A percentile compares a stretch with the other conserved stretches of the same genome.
phyloP scores from a whole-genome alignment of 2,329 filamentous ascomycete species.

The Domatiomyces catenatus region DNA sequence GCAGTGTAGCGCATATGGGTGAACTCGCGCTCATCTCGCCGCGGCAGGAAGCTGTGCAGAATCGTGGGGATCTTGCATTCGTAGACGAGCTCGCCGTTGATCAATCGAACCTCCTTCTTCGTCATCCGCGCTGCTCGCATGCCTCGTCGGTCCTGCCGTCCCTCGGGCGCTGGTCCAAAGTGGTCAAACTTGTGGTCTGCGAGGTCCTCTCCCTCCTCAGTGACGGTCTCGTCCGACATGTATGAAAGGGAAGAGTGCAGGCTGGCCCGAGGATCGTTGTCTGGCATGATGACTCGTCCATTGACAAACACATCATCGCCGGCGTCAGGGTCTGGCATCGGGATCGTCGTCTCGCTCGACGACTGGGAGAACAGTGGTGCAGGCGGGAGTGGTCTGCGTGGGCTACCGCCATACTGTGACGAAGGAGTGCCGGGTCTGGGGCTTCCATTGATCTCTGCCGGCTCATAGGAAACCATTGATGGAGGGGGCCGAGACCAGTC shows the following conservation, averaged over 20 bases:
- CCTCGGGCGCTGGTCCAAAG: slow-evolving; percentile 75
- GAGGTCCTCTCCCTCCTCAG: slow-evolving; percentile 32
- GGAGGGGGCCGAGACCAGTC: slow-evolving; percentile 61
- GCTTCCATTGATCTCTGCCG: slow-evolving; percentile 73
- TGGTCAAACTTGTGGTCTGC: slow-evolving; percentile 48
- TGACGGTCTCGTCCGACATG: slow-evolving; percentile 45
- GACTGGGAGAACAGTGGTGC: slow-evolving; percentile 60
- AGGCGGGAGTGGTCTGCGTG: slow-evolving; percentile 71
- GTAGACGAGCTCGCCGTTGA: slow-evolving; percentile 92
- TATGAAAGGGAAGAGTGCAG: slow-evolving; percentile 50
- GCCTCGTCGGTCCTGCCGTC: slow-evolving; percentile 73
- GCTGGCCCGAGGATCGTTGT: slow-evolving; percentile 40
- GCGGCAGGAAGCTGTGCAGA: slow-evolving; percentile 86
- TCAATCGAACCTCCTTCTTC: slow-evolving; percentile 84
- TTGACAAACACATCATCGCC: slow-evolving; percentile 58
- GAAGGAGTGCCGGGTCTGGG: slow-evolving; percentile 83
- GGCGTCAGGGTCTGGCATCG: slow-evolving; percentile 45
- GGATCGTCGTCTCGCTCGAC: slow-evolving; percentile 49
- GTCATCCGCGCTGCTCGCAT: slow-evolving; percentile 75
- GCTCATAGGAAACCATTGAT: slow-evolving; percentile 61
- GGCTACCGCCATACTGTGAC: slow-evolving; percentile 74
- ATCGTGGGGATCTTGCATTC: slow-evolving; percentile 99
- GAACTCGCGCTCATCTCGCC: slow-evolving; percentile 86
- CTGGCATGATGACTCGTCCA: slow-evolving; percentile 30
- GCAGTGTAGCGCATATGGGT: slow-evolving; percentile 98